Evolutionary conservation across 148 eudicot species (phyloP), one percentile per base, ranked within the genome.

Genomic region (Vaccinium vitisidaea): DNA sequence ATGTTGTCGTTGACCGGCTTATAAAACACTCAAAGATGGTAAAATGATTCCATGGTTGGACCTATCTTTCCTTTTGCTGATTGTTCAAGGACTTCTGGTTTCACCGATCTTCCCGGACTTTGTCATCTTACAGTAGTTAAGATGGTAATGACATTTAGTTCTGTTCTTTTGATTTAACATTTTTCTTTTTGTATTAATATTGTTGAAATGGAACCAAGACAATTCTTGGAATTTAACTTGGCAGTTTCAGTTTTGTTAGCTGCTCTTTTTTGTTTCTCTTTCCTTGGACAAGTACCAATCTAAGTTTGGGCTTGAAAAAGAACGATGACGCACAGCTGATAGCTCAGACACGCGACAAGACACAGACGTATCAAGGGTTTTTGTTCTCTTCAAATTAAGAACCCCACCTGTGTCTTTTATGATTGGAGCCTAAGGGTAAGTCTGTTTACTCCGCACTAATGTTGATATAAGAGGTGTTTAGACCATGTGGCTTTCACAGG

Each of bases 1-100:
- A 90, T 46, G 86, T 83, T 3, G 95, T 95, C 80, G 89, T 95
- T 5, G 92, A 95, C 80, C 93, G 98, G 98, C 96, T 95, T 46
- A 92, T 92, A 71, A 95, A 93, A 83, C 98, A 95, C 87, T 93
- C 98, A 1, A 92, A 88, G 86, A 76, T 88, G 19, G 91, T 94
- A 56, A 91, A 92, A 84, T 93, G 91, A 92, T 77, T 59, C 18
- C 58, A 32, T 16, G 80, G 80, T 86, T 69, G 75, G 19, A 81
- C 23, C 75, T 50, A 4, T 82, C 76, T 50, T 25, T 6, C 39
- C 7, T 65, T 65, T 58, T 79, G 36, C n/a, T 54, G 81, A 52
- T 53, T 78, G 36, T 13, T 49, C 6, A 3, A 76, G 19, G 6
- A 5, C 55, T 76, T 43, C 11, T 8, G 3, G 39, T 39, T 74